Percentiles rank a stretch among this genome's conserved stretches.
phyloP scores from a whole-genome alignment of 2,329 filamentous ascomycete genomes.

The Blastomyces silverae region DNA sequence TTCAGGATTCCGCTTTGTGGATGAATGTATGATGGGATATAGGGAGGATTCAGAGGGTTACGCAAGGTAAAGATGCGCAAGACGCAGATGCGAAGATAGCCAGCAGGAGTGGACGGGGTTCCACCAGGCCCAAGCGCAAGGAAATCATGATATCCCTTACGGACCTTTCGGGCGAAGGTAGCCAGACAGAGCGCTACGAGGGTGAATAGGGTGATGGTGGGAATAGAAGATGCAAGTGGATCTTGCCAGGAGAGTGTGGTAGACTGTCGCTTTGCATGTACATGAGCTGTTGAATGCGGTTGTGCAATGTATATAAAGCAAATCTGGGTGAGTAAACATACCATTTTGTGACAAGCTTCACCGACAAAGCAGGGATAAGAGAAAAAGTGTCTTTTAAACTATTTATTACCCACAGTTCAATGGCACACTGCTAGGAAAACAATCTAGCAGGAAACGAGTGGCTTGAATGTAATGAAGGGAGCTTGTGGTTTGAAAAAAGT shows the following conservation, averaged over 20 bases:
- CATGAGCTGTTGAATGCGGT: background rate
- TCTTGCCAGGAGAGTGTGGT: background rate
- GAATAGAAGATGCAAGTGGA: conserved; percentile 11
- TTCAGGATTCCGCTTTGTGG: conserved; percentile 56
- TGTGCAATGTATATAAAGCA: background rate
- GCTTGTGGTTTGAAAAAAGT: background rate
- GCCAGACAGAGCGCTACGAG: conserved; percentile 40
- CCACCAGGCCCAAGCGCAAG: conserved; percentile 72
- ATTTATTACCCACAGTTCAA: background rate
- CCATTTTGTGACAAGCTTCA: conserved; percentile 5
- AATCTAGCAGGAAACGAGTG: background rate
- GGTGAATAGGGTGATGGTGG: conserved; percentile 44
- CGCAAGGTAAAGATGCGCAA: conserved; percentile 65
- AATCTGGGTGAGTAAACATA: background rate
- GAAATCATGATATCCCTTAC: conserved; percentile 58
- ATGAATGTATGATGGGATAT: conserved; percentile 46
- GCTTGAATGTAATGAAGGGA: background rate
- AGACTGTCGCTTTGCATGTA: background rate
- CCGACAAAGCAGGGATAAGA: background rate
- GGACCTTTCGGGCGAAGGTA: conserved; percentile 56
- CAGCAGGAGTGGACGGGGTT: conserved; percentile 64
- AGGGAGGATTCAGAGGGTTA: conserved; percentile 59
- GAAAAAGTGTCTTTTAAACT: background rate
- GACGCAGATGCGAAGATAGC: conserved; percentile 67
- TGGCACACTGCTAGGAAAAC: background rate